Base-by-base conservation (phyloP, 2,329 filamentous ascomycete genomes). In the Drechslerella coelobrocha region DNA sequence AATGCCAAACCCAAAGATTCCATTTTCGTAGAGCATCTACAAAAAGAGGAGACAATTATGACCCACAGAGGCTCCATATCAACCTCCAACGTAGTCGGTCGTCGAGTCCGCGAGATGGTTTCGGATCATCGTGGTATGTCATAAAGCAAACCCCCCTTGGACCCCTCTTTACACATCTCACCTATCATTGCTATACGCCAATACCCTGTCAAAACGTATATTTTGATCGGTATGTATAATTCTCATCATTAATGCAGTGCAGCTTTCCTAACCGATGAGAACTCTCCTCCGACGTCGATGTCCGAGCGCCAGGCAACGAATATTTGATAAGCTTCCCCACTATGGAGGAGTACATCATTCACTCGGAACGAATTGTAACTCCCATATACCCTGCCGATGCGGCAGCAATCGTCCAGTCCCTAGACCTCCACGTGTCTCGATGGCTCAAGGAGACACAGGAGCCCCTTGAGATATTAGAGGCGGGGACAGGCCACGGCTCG, bases 401-500 rank as follows among this genome's bases (percentile, higher is more conserved):
- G 17, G 88, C 84, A 73, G 80, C 89, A 29, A 92, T 94, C 56
- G 87, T 91, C 37, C 89, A 86, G 0, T 81, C 92, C 23, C 83
- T 95, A 21, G 90, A 94, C 77, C 82, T 94, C 47, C 87, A 93
- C 77, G 84, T 86, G 27, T 54, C 54, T 31, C 41, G 56, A 8
- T 23, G 51, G 8, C 7, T 53, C 6, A 50, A 60, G 26, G 77
- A 81, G 1, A 78, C 80, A 75, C 75, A 79, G 27, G 73, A 75
- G 37, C 84, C 83, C 0, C 78, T 92, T 10, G 89, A 93, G 76
- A 89, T 94, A 47, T 86, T 94, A 56, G 91, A 94, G 79, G 90
- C 90, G 50, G 90, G 91, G 14, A 94, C 90, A 2, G 91, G 90
- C n/a, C 89, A 92, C 81, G 91, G 90, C 65, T 87, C 88, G 31